Conservation (phyloP, 495 filamentous ascomycete genomes). For the Penicillium soppii region DNA sequence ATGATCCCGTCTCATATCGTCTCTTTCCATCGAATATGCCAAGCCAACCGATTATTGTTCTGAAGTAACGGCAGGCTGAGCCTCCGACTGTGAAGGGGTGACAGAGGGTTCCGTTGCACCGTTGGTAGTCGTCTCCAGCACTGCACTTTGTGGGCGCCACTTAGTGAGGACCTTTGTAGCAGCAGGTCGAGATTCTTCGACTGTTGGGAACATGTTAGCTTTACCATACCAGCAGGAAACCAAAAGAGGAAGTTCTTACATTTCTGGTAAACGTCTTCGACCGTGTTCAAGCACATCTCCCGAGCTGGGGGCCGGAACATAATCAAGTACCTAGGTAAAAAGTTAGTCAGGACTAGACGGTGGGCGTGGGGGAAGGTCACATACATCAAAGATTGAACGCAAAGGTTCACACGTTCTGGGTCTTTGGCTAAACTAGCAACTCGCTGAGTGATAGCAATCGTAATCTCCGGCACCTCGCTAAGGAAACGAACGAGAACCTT, state of each 20-base stretch:
- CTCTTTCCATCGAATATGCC: background rate
- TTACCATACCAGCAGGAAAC: background rate
- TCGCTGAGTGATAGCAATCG: conserved; percentile 62
- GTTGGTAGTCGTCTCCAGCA: conserved; percentile 12
- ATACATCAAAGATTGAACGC: conserved; percentile 60
- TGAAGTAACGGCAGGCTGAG: conserved; percentile 1
- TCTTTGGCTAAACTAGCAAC: conserved; percentile 83
- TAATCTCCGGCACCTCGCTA: conserved; percentile 85
- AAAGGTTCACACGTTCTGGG: conserved; percentile 71
- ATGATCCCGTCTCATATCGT: background rate
- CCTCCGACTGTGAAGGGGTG: conserved; percentile 2
- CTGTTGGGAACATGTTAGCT: conserved; percentile 23
- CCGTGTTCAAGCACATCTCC: conserved; percentile 74
- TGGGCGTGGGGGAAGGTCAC: conserved; percentile 16
- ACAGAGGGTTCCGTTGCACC: background rate
- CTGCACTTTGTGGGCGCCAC: conserved; percentile 38
- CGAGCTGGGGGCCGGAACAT: conserved; percentile 83
- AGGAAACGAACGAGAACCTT: conserved; percentile 87
- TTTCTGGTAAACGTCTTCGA: conserved; percentile 84
- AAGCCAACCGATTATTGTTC: conserved; percentile 1
- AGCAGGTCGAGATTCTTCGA: conserved; percentile 47
- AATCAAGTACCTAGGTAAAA: conserved; percentile 64
- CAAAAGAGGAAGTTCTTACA: conserved; percentile 25
- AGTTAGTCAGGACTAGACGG: conserved; percentile 10
- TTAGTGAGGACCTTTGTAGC: conserved; percentile 43